A percentile compares a stretch with the other conserved stretches of the same genome.
phyloP scores from a whole-genome alignment of 495 filamentous ascomycete genomes.

The Usnea hakonensis region DNA sequence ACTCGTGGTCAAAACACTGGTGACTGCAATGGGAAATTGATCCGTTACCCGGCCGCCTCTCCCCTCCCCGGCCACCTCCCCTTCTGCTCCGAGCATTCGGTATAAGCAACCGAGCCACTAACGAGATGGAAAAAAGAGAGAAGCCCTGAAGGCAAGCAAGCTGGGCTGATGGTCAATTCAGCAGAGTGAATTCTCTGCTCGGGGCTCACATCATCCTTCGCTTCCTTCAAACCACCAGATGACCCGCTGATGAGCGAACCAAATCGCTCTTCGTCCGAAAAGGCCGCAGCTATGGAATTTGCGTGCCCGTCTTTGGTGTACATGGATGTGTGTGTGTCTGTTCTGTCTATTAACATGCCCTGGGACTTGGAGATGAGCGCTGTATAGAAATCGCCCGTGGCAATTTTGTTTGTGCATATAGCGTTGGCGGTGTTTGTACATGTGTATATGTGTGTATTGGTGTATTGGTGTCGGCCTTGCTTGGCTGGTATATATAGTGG shows the following conservation, averaged over 20 bases:
- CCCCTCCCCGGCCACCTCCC: too few species aligned
- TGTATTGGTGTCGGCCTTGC: too few species aligned
- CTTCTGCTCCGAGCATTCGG: neutral
- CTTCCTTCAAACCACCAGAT: neutral
- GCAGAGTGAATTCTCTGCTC: neutral
- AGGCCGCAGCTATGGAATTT: neutral
- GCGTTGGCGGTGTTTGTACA: too few species aligned
- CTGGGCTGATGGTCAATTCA: neutral
- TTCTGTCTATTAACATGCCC: neutral
- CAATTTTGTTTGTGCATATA: too few species aligned
- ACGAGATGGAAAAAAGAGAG: neutral
- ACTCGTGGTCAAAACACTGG: conserved; percentile 3
- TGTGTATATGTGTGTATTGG: too few species aligned
- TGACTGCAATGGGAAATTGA: neutral
- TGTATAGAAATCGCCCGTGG: too few species aligned
- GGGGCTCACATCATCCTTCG: too few species aligned
- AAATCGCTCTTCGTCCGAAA: neutral
- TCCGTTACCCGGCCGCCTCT: too few species aligned
- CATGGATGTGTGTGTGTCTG: too few species aligned
- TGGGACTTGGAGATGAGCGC: too few species aligned
- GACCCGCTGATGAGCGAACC: too few species aligned
- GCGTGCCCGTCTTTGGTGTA: neutral
- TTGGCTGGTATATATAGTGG: too few species aligned
- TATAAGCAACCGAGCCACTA: neutral
- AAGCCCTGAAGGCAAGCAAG: neutral